Evolutionary conservation across 1,284 basidiomycete genomes (phyloP), one percentile per base, ranked within the genome.

Genomic region (Cryptococcus neoformans): DNA sequence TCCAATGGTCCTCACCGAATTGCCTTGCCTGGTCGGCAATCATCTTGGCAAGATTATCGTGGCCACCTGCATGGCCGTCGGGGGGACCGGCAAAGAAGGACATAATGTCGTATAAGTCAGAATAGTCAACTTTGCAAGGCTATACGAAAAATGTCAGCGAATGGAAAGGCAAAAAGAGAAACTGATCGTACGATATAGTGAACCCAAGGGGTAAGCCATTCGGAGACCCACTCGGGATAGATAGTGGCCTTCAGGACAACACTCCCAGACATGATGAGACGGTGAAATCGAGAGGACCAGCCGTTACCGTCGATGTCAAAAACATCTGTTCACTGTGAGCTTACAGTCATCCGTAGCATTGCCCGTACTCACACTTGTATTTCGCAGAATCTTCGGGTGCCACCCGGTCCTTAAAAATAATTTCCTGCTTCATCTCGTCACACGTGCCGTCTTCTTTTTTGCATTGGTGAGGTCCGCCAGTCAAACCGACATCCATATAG

Each of bases 41-140:
- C 62, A 69, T 52, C 54, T 72, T 62, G 1, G 81, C 81, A 10
- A 80, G 62, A 0, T 73, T 69, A 42, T 82, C 80, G 60, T 80
- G 74, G 7, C 69, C 73, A 4, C 63, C 63, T 8, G 45, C 39
- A 9, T 58, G 41, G 4, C 74, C 74, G 39, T 78, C 76, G 0
- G 77, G 77, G 0, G 74, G 63, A 6, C 81, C 81, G 10, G 72
- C 66, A 62, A 81, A 82, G 68, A 81, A 82, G 5, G 78, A 75
- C 67, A 82, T 75, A 49, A 79, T 72, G 57, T 78, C 70, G 70
- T 78, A 81, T 4, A 82, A 62, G 59, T 82, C 81, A 10, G 78
- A 74, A 52, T 80, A 80, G 66, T 82, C 80, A 37, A 78, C 62
- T 60, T 78, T 73, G 52, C 80, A 67, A 6, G 80, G 81, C 72